Conservation (phyloP, 306 rosid genomes). For the Lathyrus sativus region DNA sequence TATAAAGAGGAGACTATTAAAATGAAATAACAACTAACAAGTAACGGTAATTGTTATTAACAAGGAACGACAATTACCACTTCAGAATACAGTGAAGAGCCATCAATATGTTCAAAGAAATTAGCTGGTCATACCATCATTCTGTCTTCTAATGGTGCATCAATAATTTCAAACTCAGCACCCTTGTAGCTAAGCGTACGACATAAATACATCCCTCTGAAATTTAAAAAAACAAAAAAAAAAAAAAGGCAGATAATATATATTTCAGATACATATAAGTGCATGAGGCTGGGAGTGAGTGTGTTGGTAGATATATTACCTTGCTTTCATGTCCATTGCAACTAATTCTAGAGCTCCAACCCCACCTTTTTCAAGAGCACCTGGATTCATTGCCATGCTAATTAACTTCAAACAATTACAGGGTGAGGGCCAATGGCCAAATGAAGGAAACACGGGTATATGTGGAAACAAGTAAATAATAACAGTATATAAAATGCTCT, state of each 20-base stretch:
- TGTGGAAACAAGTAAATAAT: background rate
- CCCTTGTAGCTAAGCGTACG: conserved; percentile 95
- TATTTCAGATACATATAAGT: background rate
- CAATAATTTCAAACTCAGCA: conserved; percentile 84
- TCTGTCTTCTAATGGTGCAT: conserved; percentile 80
- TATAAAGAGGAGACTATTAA: conserved; percentile 24
- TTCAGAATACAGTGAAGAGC: background rate
- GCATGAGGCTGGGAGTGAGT: conserved; percentile 11
- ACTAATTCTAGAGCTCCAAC: conserved; percentile 99
- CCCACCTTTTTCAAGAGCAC: conserved; percentile 89
- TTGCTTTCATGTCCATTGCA: conserved; percentile 99
- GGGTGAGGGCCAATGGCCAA: background rate
- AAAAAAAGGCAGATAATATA: conserved; percentile 27
- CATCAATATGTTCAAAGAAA: conserved; percentile 25
- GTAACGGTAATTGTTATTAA: conserved; percentile 6
- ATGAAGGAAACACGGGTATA: background rate
- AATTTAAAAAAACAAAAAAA: conserved; percentile 38
- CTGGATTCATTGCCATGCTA: conserved; percentile 45
- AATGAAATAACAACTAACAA: conserved; percentile 8
- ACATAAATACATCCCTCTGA: conserved; percentile 96
- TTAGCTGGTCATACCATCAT: conserved; percentile 72
- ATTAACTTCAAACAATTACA: conserved; percentile 20
- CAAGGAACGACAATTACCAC: conserved; percentile 1
- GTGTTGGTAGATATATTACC: conserved; percentile 48
- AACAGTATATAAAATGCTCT: background rate